Conservation (phyloP, 805 yeast genomes). For the Candida manassasensis region DNA sequence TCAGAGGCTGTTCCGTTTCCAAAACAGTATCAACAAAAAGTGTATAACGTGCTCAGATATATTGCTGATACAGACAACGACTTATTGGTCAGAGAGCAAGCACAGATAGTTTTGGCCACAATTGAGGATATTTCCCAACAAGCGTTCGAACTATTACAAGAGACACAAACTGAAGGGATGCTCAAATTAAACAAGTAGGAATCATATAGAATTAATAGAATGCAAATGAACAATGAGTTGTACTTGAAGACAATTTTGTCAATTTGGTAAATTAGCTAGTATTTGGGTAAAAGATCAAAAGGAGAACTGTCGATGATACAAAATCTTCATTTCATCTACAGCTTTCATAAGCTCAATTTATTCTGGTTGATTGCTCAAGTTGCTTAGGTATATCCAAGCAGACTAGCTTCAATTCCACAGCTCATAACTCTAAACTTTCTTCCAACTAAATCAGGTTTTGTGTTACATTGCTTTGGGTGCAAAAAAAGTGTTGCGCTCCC, state of each 20-base stretch:
- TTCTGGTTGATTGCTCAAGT: no score
- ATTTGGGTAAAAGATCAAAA: no score
- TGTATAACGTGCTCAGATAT: slow-evolving; percentile 41
- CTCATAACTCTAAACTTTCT: no score
- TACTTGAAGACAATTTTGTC: no score
- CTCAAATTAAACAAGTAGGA: background rate
- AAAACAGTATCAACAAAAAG: slow-evolving; percentile 38
- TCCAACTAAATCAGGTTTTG: slow-evolving; percentile 1
- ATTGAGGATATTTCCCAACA: slow-evolving; percentile 21
- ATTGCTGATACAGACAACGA: slow-evolving; percentile 48
- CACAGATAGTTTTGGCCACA: slow-evolving; percentile 29
- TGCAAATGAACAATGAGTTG: no score
- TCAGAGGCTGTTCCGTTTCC: slow-evolving; percentile 50
- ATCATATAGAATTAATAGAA: background rate
- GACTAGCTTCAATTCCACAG: no score
- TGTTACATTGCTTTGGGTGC: background rate
- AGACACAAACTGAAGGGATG: background rate
- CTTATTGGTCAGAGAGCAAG: slow-evolving; percentile 56
- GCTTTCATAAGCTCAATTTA: no score
- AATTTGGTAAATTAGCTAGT: no score
- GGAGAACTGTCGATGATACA: no score
- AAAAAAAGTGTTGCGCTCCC: background rate
- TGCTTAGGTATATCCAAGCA: no score
- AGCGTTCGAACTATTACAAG: slow-evolving; percentile 9
- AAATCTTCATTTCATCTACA: no score